Evolutionary conservation across 257 asterid species (phyloP).

Genomic region (Knoxia roxburghii): DNA sequence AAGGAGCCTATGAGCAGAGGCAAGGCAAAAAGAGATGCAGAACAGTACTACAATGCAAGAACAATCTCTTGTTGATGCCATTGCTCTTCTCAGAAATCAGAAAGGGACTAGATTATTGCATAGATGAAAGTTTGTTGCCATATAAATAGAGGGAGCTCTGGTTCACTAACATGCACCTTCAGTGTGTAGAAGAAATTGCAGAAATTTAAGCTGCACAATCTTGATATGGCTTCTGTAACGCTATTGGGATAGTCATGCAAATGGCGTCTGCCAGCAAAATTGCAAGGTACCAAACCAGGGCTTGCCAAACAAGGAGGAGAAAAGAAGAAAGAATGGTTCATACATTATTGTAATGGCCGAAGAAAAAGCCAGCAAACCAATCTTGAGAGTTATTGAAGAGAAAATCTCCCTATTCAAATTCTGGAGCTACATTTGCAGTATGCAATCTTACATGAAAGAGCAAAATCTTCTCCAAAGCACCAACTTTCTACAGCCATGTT

Average conservation of each 20-base stretch:
- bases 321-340: too few species aligned
- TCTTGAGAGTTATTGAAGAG: neutral
- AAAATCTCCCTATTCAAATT: neutral
- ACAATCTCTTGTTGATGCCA: constrained; percentile 16
- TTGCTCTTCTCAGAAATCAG: neutral
- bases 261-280: constrained; percentile 1
- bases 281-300: neutral
- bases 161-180: neutral
- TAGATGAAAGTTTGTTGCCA: neutral
- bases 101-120: neutral
- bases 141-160: neutral
- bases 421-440: too few species aligned
- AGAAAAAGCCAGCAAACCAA: too few species aligned
- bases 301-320: neutral
- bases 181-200: neutral
- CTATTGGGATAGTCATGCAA: constrained; percentile 10
- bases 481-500: neutral
- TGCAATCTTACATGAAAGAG: neutral
- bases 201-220: constrained; percentile 3
- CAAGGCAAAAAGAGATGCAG: constrained; percentile 1
- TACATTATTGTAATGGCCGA: neutral
- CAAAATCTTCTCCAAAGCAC: neutral
- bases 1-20: constrained; percentile 22
- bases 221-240: constrained; percentile 1
- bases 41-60: constrained; percentile 2